Base-by-base conservation (phyloP, 495 filamentous ascomycete genomes). In the Aspergillus ellipticus region DNA sequence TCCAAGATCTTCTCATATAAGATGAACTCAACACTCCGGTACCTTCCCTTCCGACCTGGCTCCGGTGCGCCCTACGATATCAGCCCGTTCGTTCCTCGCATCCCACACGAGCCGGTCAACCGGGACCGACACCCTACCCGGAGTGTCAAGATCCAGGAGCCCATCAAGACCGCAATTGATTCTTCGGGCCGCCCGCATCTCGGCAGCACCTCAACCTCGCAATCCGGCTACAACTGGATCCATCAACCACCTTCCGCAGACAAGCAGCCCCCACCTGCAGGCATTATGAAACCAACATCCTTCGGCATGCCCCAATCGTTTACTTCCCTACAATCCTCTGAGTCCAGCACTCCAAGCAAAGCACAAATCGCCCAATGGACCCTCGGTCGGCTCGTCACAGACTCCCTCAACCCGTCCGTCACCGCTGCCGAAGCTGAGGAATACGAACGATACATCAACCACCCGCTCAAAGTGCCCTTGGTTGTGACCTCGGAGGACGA, bases 401-500 rank as follows among this genome's bases (percentile, higher is more conserved):
- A 90, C 63, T 88, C 86, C 10, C 78, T 97, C 20, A 88, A 91
- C 62, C 92, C 92, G 9, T 81, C 82, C 10, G 89, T 97, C 55
- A 85, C 80, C 15, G 60, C 74, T 6, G 78, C 78, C 26, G 95
- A 97, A 68, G 81, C 85, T 6, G 86, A 87, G 20, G 94, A 97
- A 64, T 97, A 97, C 70, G 75, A 85, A 28, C 83, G 87, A n/a
- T 97, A 97, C 71, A 85, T 97, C 68, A 84, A 83, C 49, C 94
- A 97, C 68, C 93, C 94, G 7, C 85, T 93, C 26, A 91, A 85
- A 55, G 81, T 98, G 3, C 91, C 94, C 0, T 82, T 97, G 2
- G 94, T 97, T 5, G 82, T 92, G 1, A 88, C 87, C 2, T 87
- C 82, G 20, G 89, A 93, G 51, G 68, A 76, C 42, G 77, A 82